Evolutionary conservation across 805 yeast genomes (phyloP).

Genomic region (Lachancea quebecensis): DNA sequence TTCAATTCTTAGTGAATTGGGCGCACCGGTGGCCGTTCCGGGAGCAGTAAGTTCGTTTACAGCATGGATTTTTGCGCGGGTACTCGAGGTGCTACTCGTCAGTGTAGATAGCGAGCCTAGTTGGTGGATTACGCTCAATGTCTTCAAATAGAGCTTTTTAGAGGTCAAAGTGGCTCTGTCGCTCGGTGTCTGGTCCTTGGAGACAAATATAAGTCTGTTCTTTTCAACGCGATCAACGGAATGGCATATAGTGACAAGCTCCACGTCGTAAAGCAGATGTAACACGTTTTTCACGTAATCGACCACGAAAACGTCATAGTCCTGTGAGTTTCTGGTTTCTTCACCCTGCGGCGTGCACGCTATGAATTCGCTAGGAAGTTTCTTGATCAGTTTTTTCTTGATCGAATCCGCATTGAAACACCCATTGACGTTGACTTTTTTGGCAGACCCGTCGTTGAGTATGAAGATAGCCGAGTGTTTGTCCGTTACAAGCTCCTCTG

Average conservation of each 20-base stretch:
- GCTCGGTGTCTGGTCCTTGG: constrained; percentile 57
- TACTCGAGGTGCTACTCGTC: not conserved
- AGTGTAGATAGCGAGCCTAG: constrained; percentile 8
- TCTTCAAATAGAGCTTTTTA: constrained; percentile 35
- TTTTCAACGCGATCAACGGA: constrained; percentile 66
- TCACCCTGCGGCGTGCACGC: constrained; percentile 14
- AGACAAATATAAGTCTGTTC: constrained; percentile 60
- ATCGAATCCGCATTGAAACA: constrained; percentile 78
- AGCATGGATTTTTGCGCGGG: constrained; percentile 3
- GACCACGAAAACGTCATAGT: constrained; percentile 57
- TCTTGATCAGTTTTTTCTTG: constrained; percentile 59
- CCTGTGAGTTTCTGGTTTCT: constrained; percentile 25
- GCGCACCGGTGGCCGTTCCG: not conserved
- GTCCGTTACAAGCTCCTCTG: constrained; percentile 32
- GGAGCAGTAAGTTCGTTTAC: constrained; percentile 1
- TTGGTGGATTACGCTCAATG: constrained; percentile 18
- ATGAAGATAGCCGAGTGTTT: constrained; percentile 56
- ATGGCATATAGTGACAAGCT: constrained; percentile 75
- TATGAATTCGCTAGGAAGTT: constrained; percentile 33
- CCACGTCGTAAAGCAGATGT: constrained; percentile 62
- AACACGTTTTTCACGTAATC: constrained; percentile 36
- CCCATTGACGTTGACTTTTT: constrained; percentile 63
- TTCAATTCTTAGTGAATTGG: constrained; percentile 14
- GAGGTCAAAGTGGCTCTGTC: constrained; percentile 52
- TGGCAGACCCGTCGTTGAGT: constrained; percentile 64